phyloP scores from a whole-genome alignment of 345 rosid species.

The Salix dunnii region DNA sequence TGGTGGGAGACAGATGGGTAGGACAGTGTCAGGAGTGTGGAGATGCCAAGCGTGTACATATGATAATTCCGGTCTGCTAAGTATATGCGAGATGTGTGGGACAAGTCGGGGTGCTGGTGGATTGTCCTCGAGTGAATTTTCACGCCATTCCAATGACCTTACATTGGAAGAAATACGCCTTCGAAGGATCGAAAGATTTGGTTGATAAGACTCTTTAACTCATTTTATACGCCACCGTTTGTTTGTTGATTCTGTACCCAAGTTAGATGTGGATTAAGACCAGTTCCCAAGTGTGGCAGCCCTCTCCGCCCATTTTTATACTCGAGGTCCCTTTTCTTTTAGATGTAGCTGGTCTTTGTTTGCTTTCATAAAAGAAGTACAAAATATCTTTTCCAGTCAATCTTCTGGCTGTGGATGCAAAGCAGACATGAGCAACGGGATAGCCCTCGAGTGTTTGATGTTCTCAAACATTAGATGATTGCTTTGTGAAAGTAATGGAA shows the following conservation, averaged over 20 bases:
- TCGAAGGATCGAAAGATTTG: conserved; percentile 77
- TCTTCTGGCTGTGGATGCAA: too few species aligned
- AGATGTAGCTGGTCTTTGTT: conserved; percentile 7
- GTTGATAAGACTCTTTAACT: conserved; percentile 20
- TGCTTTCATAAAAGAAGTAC: conserved; percentile 10
- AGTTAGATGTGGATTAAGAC: too few species aligned
- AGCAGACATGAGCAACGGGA: too few species aligned
- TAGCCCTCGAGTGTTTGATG: too few species aligned
- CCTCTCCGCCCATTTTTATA: too few species aligned
- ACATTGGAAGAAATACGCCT: conserved; percentile 76
- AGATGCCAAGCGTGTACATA: conserved; percentile 87
- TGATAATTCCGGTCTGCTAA: conserved; percentile 61
- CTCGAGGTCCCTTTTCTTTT: too few species aligned
- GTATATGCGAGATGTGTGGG: conserved; percentile 86
- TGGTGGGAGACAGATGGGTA: conserved; percentile 46
- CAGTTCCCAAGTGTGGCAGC: too few species aligned
- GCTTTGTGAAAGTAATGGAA: too few species aligned
- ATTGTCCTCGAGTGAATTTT: conserved; percentile 24
- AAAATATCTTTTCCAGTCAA: too few species aligned
- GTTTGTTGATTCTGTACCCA: too few species aligned
- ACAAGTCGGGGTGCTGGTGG: conserved; percentile 37
- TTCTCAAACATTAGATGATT: too few species aligned
- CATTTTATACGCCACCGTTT: background rate
- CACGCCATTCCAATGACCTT: conserved; percentile 32
- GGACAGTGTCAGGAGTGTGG: conserved; percentile 50